Base-by-base conservation (phyloP, 805 yeast genomes). In the Limtongia smithiae region DNA sequence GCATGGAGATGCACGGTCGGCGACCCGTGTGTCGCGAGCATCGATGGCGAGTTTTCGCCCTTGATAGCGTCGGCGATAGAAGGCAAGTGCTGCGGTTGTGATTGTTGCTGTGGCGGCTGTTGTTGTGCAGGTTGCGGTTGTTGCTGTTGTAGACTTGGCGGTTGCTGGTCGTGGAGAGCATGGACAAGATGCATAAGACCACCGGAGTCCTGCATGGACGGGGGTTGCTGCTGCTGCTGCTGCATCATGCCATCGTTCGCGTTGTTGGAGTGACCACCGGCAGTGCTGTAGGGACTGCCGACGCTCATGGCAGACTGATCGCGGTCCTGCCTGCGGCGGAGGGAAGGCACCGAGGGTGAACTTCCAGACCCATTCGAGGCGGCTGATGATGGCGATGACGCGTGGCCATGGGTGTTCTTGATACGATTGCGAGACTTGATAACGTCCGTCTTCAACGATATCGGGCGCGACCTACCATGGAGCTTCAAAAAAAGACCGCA, bases 391-490 rank as follows among this genome's bases (percentile, higher is more conserved):
- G 45, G 14, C 18, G 35, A 15, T 12, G 27, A 21, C 14, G 32
- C 21, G 15, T 18, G 12, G 35, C 36, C 41, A 20, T 31, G 50
- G n/a, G 50, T 43, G 32, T 50, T 44, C 38, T 83, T 82, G 62
- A 85, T 83, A 62, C 97, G 77, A 65, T 90, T 90, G 64, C 97
- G 77, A 37, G 93, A 82, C 69, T 89, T 88, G 66, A 90, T 90
- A 25, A 90, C 89, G 69, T 90, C 95, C 9, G 96, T 87, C 66
- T 90, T 90, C 62, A 90, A 73, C 21, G 89, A 81, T 46, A 89
- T 89, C 4, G 97, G 97, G 61, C 97, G 76, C 33, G 96, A 87
- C 46, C 95, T 78, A 21, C 96, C 96, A 64, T 90, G 97, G 36
- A 90, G 75, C 68, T 90, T 90, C 51, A 89, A 70, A 62, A 88